A percentile compares a stretch with the other conserved stretches of the same genome.
Conservation (phyloP, 2,329 filamentous ascomycete genomes). For the Cladosporium sp. region DNA sequence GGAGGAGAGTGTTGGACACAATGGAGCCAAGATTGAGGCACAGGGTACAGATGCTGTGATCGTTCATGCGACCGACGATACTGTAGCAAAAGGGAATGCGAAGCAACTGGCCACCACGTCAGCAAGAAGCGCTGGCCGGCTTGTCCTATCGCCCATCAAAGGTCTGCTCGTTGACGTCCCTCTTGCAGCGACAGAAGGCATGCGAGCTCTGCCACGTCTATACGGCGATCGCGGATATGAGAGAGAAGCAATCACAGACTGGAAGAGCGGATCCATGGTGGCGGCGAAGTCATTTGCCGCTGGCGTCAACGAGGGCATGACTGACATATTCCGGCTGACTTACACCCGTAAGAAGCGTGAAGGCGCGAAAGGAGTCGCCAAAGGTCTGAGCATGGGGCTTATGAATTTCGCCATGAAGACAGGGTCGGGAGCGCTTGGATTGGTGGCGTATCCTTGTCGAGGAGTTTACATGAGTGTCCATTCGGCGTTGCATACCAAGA, state of each 20-base stretch:
- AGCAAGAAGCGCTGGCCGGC: slow-evolving; percentile 64
- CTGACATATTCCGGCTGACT: slow-evolving; percentile 7
- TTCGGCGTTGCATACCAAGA: background rate
- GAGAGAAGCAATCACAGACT: slow-evolving; percentile 70
- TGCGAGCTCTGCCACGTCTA: slow-evolving; percentile 79
- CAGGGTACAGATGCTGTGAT: no score
- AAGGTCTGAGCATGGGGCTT: slow-evolving; percentile 7
- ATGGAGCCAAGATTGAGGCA: no score
- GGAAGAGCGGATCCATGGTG: slow-evolving; percentile 57
- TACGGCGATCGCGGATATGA: slow-evolving; percentile 82
- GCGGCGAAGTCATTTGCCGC: slow-evolving; percentile 5
- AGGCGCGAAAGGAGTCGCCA: slow-evolving; percentile 9
- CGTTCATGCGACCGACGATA: no score
- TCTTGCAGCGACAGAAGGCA: slow-evolving; percentile 75
- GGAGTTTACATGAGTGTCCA: slow-evolving; percentile 12
- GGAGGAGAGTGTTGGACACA: no score
- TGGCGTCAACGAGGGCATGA: slow-evolving; percentile 2
- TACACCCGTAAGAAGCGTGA: slow-evolving; percentile 6
- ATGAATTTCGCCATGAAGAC: slow-evolving; percentile 11
- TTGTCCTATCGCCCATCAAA: slow-evolving; percentile 61
- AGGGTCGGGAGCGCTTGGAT: slow-evolving; percentile 1
- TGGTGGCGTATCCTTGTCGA: slow-evolving; percentile 12
- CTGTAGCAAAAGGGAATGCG: no score
- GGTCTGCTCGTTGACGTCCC: slow-evolving; percentile 64
- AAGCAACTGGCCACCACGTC: slow-evolving; percentile 20